Evolutionary conservation across 306 rosid species (phyloP), one percentile per base, ranked within the genome.

Genomic region (Elaeagnus macrophylla): DNA sequence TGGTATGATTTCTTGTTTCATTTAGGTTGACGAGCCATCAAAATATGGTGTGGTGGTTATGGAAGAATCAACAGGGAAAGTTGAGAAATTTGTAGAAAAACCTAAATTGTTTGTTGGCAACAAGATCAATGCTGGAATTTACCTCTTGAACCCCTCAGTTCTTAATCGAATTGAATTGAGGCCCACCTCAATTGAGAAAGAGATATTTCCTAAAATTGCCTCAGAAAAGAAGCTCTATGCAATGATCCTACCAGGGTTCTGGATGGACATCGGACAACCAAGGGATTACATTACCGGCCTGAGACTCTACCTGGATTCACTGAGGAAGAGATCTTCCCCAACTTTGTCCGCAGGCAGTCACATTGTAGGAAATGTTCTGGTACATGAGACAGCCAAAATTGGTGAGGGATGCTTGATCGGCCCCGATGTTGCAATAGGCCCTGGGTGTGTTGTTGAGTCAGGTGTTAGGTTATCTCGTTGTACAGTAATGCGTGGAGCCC

Each of bases 191-290:
- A 58, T 58, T 9, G 63, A 58, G 53, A 58, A 58, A 45, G 63
- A 45, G 63, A 52, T 45, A 9, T 58, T 58, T 14, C 63, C 63
- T 13, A 58, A n/a, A n/a, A 58, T 45, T 46, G 63, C 63, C 0
- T 35, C 63, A 9, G 63, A 58, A 5, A 58, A 35, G 4, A 32
- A 58, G 53, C 52, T 58, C n/a, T 58, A n/a, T 45, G 63, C 63
- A 8, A 58, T 45, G 53, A 32, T 58, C 8, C 53, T 58, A 7
- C 52, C 53, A 25, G 63, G 63, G 51, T 57, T 57, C 41, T 57
- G 61, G 61, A 57, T 57, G 61, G 61, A 57, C 51, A 57, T 57
- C 14, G 51, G 61, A 42, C 61, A 57, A n/a, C 61, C 61, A 11
- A 57, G 12, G 61, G 61, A 57, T 40, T 57, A 57, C 13, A 57